Evolutionary conservation across 2,329 filamentous ascomycete species (phyloP).

Genomic region (Lachnellula arida): DNA sequence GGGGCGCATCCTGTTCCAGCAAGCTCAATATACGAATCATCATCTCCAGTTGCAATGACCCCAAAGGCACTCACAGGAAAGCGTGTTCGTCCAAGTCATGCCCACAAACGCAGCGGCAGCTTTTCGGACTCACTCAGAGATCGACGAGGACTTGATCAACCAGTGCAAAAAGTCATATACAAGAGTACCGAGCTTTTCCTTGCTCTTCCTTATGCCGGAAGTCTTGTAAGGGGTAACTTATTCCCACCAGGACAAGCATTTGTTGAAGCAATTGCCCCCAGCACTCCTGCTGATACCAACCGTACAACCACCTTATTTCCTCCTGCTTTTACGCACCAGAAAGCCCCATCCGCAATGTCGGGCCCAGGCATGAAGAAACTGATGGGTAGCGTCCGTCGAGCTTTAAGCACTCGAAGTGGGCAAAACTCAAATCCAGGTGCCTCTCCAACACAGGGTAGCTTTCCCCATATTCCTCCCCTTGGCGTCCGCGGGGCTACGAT

Average conservation of each 20-base stretch:
- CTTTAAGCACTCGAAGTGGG: slow-evolving; percentile 54
- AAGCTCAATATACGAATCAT: slow-evolving; percentile 42
- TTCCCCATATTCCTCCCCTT: slow-evolving; percentile 31
- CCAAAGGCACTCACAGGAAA: slow-evolving; percentile 56
- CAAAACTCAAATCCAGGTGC: slow-evolving; percentile 19
- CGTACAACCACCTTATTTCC: slow-evolving; percentile 51
- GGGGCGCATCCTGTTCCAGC: slow-evolving; percentile 54
- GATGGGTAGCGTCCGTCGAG: slow-evolving; percentile 79
- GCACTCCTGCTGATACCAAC: slow-evolving; percentile 40
- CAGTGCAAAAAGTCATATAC: slow-evolving; percentile 44
- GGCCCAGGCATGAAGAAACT: slow-evolving; percentile 79
- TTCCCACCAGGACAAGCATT: slow-evolving; percentile 79
- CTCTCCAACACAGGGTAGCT: slow-evolving; percentile 34
- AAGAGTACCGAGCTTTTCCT: slow-evolving; percentile 55
- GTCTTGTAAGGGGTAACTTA: slow-evolving; percentile 80
- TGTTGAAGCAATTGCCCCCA: slow-evolving; percentile 60
- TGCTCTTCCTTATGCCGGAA: slow-evolving; percentile 68
- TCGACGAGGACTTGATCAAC: slow-evolving; percentile 40
- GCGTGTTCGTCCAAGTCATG: slow-evolving; percentile 50
- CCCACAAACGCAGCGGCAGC: slow-evolving; percentile 81
- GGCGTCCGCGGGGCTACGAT: slow-evolving; percentile 43
- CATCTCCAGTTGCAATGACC: slow-evolving; percentile 52
- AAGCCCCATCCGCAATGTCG: slow-evolving; percentile 54
- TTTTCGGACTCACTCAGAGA: slow-evolving; percentile 81
- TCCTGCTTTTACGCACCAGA: slow-evolving; percentile 36